phyloP scores from a whole-genome alignment of 495 filamentous ascomycete species.

The Aspergillus coremiiformis region DNA sequence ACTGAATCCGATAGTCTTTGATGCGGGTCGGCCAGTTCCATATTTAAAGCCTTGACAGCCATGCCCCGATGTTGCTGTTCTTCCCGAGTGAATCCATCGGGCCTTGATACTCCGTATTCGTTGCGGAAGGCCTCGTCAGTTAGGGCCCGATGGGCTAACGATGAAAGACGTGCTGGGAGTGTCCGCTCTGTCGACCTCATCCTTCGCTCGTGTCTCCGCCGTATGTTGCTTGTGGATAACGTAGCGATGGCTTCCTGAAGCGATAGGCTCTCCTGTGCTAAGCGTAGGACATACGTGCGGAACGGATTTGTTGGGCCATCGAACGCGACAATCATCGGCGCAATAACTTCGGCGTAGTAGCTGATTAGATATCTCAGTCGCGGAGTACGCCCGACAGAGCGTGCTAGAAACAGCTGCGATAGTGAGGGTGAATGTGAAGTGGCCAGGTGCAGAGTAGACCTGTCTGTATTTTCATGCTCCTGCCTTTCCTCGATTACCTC shows the following conservation, averaged over 20 bases:
- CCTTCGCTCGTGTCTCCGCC: conserved; percentile 39
- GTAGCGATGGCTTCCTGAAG: conserved; percentile 90
- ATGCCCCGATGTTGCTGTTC: conserved; percentile 74
- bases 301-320: conserved; percentile 82
- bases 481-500: not conserved
- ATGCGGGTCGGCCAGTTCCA: conserved; percentile 66
- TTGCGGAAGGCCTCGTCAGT: conserved; percentile 33
- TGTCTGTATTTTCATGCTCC: not conserved
- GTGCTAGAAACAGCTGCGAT: conserved; percentile 38
- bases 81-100: conserved; percentile 48
- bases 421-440: conserved; percentile 33
- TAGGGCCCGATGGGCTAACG: conserved; percentile 42
- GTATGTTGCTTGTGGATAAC: conserved; percentile 76
- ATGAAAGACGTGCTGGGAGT: conserved; percentile 41
- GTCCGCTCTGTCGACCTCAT: conserved; percentile 39
- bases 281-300: conserved; percentile 69
- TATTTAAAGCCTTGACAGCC: conserved; percentile 76
- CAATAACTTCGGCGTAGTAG: conserved; percentile 78
- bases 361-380: conserved; percentile 52
- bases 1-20: conserved; percentile 79
- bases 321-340: conserved; percentile 83
- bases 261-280: conserved; percentile 71
- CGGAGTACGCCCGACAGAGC: conserved; percentile 45
- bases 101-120: conserved; percentile 25
- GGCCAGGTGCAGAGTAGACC: not conserved